Evolutionary conservation across 139 green algal genomes (phyloP).

Genomic region (Diplosphaera chodatii): DNA sequence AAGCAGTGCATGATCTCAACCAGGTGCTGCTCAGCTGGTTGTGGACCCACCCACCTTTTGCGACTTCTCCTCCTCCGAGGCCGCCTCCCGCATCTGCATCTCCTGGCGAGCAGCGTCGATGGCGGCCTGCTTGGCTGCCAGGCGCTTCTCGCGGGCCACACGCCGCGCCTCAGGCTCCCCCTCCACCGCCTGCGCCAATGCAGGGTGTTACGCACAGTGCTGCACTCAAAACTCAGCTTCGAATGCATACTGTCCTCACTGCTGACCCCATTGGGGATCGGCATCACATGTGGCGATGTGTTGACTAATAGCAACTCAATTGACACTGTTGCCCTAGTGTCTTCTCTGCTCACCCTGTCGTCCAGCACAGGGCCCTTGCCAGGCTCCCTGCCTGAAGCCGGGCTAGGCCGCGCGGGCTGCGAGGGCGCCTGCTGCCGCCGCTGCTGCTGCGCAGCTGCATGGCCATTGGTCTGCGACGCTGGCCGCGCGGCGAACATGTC

Average conservation of each 20-base stretch:
- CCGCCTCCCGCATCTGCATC: conserved; percentile 46
- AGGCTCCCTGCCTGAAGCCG: neutral
- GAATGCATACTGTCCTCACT: too few species aligned
- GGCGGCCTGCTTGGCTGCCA: conserved; percentile 29
- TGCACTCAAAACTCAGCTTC: too few species aligned
- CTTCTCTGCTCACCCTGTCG: neutral
- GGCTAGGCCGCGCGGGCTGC: neutral
- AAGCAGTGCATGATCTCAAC: too few species aligned
- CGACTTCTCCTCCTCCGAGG: conserved; percentile 35
- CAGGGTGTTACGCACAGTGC: too few species aligned
- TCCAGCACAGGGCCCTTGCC: neutral
- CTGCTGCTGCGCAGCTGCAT: neutral
- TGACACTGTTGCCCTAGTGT: too few species aligned
- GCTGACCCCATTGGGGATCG: too few species aligned
- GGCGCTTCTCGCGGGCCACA: conserved; percentile 21
- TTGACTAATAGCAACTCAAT: too few species aligned
- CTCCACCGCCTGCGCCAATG: too few species aligned
- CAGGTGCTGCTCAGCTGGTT: too few species aligned
- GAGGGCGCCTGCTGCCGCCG: neutral
- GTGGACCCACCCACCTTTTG: conserved; percentile 36
- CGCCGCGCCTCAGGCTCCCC: conserved; percentile 35
- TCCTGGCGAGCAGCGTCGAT: conserved; percentile 36
- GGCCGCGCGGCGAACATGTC: conserved; percentile 7
- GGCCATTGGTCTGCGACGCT: neutral
- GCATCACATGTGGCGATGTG: too few species aligned